Conservation (phyloP, 208 protist genomes). For the Leishmania major region DNA sequence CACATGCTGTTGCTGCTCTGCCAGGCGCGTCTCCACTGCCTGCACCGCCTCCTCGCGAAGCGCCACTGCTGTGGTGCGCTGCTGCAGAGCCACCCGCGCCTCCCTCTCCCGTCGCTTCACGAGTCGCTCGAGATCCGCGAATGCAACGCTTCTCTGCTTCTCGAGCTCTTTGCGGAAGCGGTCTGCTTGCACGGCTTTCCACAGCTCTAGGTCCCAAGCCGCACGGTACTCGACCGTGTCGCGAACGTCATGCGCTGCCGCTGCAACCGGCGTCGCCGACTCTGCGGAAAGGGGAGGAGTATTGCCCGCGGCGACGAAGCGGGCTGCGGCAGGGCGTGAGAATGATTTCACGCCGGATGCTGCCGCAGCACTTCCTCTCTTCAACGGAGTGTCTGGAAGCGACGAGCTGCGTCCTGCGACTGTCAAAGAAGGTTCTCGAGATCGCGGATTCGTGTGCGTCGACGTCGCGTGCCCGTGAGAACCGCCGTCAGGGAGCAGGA, state of each 20-base stretch:
- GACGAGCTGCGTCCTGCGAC: conserved; percentile 5
- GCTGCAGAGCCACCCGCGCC: conserved; percentile 19
- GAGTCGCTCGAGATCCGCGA: conserved; percentile 37
- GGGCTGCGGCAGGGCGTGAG: not conserved
- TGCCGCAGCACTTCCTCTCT: not conserved
- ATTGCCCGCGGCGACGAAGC: not conserved
- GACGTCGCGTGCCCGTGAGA: conserved; percentile 3
- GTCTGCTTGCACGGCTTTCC: conserved; percentile 80
- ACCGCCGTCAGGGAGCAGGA: not conserved
- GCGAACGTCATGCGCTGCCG: conserved; percentile 40
- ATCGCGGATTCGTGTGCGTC: conserved; percentile 5
- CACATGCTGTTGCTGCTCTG: conserved; percentile 42
- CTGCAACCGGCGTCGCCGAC: not conserved
- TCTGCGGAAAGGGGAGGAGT: not conserved
- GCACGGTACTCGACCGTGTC: conserved; percentile 83
- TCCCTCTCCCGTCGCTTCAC: conserved; percentile 49
- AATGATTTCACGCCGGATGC: not conserved
- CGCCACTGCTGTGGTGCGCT: conserved; percentile 29
- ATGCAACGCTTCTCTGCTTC: conserved; percentile 41
- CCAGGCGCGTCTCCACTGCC: conserved; percentile 40
- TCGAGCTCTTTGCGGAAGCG: conserved; percentile 68
- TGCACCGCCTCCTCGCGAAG: conserved; percentile 31
- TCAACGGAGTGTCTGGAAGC: not conserved
- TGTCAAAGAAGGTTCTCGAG: conserved; percentile 13
- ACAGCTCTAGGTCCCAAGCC: conserved; percentile 90